Percentiles rank a stretch among this genome's conserved stretches.
Evolutionary conservation across 2,329 filamentous ascomycete genomes (phyloP).

Genomic region (Purpureocillium lavendulum): DNA sequence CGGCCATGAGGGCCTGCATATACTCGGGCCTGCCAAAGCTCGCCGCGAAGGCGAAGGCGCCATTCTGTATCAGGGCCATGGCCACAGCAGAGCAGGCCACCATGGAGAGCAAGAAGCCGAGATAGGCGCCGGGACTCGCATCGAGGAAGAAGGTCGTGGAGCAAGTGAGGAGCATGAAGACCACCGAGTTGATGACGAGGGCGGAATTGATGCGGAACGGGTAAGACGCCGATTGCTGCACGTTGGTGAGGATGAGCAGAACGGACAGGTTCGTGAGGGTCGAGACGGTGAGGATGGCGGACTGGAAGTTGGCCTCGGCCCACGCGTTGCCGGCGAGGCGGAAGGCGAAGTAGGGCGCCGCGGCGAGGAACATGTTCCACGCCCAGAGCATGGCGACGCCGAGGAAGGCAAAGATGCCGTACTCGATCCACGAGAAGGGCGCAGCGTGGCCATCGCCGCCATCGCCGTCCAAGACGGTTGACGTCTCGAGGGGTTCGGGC

Average conservation of each 20-base stretch:
- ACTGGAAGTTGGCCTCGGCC: constrained; percentile 78
- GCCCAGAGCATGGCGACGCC: constrained; percentile 96
- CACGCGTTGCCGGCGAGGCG: constrained; percentile 66
- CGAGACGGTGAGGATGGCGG: constrained; percentile 78
- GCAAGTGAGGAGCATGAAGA: constrained; percentile 70
- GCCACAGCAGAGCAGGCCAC: constrained; percentile 73
- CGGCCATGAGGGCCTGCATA: constrained; percentile 92
- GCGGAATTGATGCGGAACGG: constrained; percentile 75
- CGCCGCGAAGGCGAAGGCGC: constrained; percentile 83
- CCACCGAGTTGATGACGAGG: constrained; percentile 65
- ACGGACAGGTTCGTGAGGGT: constrained; percentile 73
- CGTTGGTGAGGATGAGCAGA: constrained; percentile 68
- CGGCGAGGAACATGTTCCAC: constrained; percentile 98
- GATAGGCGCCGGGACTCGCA: constrained; percentile 58
- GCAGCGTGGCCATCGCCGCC: constrained; percentile 20
- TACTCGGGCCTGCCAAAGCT: constrained; percentile 82
- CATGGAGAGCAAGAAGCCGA: constrained; percentile 74
- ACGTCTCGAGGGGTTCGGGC: constrained; percentile 4
- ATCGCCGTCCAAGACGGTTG: constrained; percentile 19
- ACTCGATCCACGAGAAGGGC: constrained; percentile 79
- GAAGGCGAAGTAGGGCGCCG: constrained; percentile 82
- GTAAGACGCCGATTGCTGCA: constrained; percentile 80
- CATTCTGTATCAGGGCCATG: constrained; percentile 84
- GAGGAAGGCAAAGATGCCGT: constrained; percentile 74
- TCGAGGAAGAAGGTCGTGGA: constrained; percentile 65